A percentile compares a stretch with the other conserved stretches of the same genome.
Conservation (phyloP, 257 asterid species). For the Rauvolfia tetraphylla region DNA sequence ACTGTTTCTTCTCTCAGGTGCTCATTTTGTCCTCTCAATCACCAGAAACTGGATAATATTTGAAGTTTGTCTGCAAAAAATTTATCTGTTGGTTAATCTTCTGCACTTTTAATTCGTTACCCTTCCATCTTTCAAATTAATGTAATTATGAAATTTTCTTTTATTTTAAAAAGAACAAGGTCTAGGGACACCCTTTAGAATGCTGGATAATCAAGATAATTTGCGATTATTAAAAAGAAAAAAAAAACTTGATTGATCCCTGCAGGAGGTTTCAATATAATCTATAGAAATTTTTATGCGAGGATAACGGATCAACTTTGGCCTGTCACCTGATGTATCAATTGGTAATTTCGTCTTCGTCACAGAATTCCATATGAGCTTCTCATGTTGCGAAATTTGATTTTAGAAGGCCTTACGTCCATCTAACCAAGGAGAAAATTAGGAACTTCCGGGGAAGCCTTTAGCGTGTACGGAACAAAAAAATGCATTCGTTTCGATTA, state of each 20-base stretch:
- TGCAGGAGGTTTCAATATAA: too few relatives aligned
- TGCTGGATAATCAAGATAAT: too few relatives aligned
- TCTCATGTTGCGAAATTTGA: not conserved
- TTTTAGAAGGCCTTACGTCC: not conserved
- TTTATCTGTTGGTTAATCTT: not conserved
- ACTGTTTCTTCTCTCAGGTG: not conserved
- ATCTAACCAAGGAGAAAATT: not conserved
- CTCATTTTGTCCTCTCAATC: not conserved
- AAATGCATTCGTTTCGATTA: too few relatives aligned
- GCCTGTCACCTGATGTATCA: not conserved
- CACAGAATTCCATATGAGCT: not conserved
- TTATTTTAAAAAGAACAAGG: too few relatives aligned
- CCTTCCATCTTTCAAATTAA: too few relatives aligned
- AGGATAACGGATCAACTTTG: not conserved
- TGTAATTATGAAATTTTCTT: too few relatives aligned
- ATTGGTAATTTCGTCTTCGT: not conserved
- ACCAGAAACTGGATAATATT: not conserved
- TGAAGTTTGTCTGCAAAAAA: not conserved
- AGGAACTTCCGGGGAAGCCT: not conserved
- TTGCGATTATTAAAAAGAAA: too few relatives aligned
- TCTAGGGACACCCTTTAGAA: too few relatives aligned
- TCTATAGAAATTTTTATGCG: too few relatives aligned
- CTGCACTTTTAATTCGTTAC: too few relatives aligned
- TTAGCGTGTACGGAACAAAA: constrained; percentile 18
- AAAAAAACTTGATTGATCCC: too few relatives aligned